phyloP scores from a whole-genome alignment of 2,329 filamentous ascomycete species.

The Fusarium algeriense region DNA sequence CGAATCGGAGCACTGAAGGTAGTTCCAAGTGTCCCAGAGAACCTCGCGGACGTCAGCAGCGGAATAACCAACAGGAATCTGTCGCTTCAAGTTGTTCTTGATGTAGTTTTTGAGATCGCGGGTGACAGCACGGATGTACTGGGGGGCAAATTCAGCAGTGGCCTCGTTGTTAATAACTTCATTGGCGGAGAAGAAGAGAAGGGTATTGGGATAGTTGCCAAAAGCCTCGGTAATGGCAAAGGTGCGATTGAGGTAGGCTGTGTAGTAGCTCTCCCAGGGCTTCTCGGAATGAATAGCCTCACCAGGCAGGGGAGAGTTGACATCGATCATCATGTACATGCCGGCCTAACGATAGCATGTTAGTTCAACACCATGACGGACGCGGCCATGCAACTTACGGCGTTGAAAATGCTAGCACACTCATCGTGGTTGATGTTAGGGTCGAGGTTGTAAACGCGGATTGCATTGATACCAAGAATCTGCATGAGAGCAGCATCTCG shows the following conservation, averaged over 20 bases:
- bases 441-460: slow-evolving; percentile 77
- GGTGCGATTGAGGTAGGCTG: slow-evolving; percentile 72
- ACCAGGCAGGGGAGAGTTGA: slow-evolving; percentile 73
- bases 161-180: slow-evolving; percentile 78
- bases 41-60: slow-evolving; percentile 82
- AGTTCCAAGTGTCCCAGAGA: slow-evolving; percentile 80
- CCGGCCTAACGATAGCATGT: slow-evolving; percentile 59
- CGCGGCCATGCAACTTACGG: slow-evolving; percentile 50
- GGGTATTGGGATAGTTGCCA: slow-evolving; percentile 74
- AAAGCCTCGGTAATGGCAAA: slow-evolving; percentile 77
- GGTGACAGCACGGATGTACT: slow-evolving; percentile 80
- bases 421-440: slow-evolving; percentile 75
- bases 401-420: slow-evolving; percentile 76
- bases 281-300: slow-evolving; percentile 67
- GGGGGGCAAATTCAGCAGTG: slow-evolving; percentile 71
- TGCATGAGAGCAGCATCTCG: slow-evolving; percentile 76
- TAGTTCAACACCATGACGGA: background rate
- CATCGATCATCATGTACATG: slow-evolving; percentile 77
- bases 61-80: slow-evolving; percentile 83
- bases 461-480: slow-evolving; percentile 72
- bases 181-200: slow-evolving; percentile 83
- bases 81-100: slow-evolving; percentile 74
- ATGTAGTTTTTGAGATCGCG: slow-evolving; percentile 87
- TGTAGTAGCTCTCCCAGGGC: slow-evolving; percentile 71
- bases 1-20: slow-evolving; percentile 74